Evolutionary conservation across 306 rosid species (phyloP).

Genomic region (Casuarina glauca): DNA sequence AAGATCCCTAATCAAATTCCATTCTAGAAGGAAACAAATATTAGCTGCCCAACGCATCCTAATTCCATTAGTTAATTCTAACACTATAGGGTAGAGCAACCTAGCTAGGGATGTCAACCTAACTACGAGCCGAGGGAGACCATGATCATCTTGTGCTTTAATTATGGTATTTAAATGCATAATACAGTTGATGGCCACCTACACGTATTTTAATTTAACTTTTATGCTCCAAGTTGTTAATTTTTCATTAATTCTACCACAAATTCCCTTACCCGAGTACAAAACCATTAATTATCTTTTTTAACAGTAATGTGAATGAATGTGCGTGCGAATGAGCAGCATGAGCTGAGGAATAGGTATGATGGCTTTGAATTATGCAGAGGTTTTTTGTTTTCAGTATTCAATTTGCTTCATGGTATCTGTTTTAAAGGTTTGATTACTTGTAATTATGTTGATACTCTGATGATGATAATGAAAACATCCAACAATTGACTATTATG

Average conservation of each 20-base stretch:
- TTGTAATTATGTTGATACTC: too few relatives aligned
- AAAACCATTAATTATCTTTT: not conserved
- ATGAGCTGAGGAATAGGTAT: too few relatives aligned
- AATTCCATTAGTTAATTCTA: too few relatives aligned
- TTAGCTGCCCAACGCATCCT: not conserved
- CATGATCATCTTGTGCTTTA: slow-evolving; percentile 27
- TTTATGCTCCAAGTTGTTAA: not conserved
- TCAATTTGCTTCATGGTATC: too few relatives aligned
- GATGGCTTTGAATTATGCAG: too few relatives aligned
- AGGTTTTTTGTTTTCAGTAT: too few relatives aligned
- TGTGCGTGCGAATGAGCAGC: too few relatives aligned
- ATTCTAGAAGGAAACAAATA: not conserved
- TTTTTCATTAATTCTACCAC: not conserved
- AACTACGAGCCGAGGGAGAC: slow-evolving; percentile 11
- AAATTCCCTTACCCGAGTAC: not conserved
- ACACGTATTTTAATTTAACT: not conserved
- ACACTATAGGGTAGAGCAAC: not conserved
- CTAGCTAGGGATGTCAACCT: slow-evolving; percentile 1
- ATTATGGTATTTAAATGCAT: not conserved
- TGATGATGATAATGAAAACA: too few relatives aligned
- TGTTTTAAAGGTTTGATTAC: too few relatives aligned
- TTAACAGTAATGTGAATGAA: too few relatives aligned
- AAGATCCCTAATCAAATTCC: not conserved
- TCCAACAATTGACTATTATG: too few relatives aligned
- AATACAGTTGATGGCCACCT: slow-evolving; percentile 13